A percentile compares a stretch with the other conserved stretches of the same genome.
phyloP scores from a whole-genome alignment of 208 protist genomes.

The Crithidia acanthocephali region DNA sequence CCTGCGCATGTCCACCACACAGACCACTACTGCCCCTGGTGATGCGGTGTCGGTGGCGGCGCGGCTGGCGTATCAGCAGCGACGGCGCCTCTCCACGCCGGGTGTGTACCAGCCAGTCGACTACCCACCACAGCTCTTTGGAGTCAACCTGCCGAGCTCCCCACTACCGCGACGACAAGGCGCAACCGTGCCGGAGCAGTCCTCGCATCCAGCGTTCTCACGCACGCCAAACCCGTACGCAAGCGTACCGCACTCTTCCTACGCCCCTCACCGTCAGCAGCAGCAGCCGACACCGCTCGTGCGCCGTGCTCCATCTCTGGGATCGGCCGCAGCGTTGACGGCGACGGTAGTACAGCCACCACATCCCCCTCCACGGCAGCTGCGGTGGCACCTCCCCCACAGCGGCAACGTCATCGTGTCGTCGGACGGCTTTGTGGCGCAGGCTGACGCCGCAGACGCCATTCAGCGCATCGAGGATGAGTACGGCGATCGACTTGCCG shows the following conservation, averaged over 20 bases:
- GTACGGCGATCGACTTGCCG: constrained; percentile 16
- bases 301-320: constrained; percentile 15
- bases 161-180: too few species aligned
- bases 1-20: not conserved
- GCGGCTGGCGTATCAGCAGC: constrained; percentile 18
- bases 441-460: constrained; percentile 51
- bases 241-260: too few species aligned
- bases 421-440: constrained; percentile 42
- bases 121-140: too few species aligned
- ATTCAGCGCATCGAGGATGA: constrained; percentile 38
- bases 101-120: too few species aligned
- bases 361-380: constrained; percentile 7
- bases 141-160: too few species aligned
- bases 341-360: not conserved
- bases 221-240: too few species aligned
- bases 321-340: not conserved
- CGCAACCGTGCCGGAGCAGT: too few species aligned
- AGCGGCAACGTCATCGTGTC: constrained; percentile 76
- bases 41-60: constrained; percentile 9
- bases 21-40: not conserved
- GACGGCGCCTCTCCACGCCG: constrained; percentile 19
- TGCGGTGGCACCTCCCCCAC: constrained; percentile 51
- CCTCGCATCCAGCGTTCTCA: too few species aligned
- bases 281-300: constrained; percentile 14
- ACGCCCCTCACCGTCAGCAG: too few species aligned